Evolutionary conservation across 2,329 filamentous ascomycete species (phyloP), one percentile per base, ranked within the genome.

Genomic region (Penicillium olsonii): DNA sequence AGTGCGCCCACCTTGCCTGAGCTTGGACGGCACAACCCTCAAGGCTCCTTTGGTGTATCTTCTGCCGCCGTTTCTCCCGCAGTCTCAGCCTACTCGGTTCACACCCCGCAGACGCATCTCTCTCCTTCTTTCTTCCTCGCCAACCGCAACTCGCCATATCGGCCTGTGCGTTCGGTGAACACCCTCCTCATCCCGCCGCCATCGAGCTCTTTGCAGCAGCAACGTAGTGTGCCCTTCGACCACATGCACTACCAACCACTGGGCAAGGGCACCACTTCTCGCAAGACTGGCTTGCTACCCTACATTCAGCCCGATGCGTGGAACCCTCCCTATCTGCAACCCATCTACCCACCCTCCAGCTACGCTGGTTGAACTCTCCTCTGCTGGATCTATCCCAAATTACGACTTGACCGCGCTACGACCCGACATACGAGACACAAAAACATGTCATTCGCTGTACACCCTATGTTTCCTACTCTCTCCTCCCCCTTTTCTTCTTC

Each of bases 121-220:
- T 97, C 94, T 26, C 92, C 92, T 1, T 92, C 88, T 10, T 84
- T 90, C 63, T 95, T 95, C 71, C 78, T 96, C 31, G 87, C 89
- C 64, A 90, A 96, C 67, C 84, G 94, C 48, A 86, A 88, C 55
- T 97, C 92, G 47, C 94, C 94, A 3, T 97, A 97, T 72, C 88
- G 90, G 56, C 92, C 92, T 1, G 87, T 96, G 33, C 87, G 92
- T 45, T 83, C 90, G 53, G 90, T 96, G 51, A 91, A 94, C 60
- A 95, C 90, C 0, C 81, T 97, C n/a, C 78, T 96, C 24, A 90
- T 94, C 50, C 92, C 92, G 26, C 90, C 91, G 6, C 88, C 91
- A 0, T 88, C 89, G 19, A 80, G 84, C 8, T 90, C 90, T 7
- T 81, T 95, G 55, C 87, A 92, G 55, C 82, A 88, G 60, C 87